Evolutionary conservation across 495 filamentous ascomycete genomes (phyloP).

Genomic region (Astrocystis sublimbata): DNA sequence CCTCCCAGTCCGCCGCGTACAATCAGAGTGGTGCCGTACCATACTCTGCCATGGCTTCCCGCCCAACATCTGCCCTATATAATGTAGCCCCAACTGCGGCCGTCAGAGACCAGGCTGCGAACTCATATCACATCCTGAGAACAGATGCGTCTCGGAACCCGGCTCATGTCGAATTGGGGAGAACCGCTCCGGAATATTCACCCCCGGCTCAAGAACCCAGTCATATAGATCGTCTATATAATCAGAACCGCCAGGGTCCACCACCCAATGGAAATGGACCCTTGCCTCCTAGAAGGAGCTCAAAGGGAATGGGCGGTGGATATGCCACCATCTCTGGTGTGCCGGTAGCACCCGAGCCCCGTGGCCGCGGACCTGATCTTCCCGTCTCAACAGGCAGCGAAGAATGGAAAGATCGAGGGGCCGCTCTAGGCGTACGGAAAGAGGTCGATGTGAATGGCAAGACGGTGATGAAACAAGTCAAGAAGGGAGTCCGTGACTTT

Average conservation of each 20-base stretch:
- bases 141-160: constrained; percentile 67
- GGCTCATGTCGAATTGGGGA: constrained; percentile 52
- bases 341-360: constrained; percentile 38
- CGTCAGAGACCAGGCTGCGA: constrained; percentile 39
- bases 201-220: constrained; percentile 69
- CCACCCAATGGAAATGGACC: constrained; percentile 57
- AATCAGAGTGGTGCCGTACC: constrained; percentile 28
- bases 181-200: constrained; percentile 61
- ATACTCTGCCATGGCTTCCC: constrained; percentile 36
- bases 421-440: constrained; percentile 73
- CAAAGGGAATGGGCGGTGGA: constrained; percentile 58
- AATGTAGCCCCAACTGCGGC: constrained; percentile 33
- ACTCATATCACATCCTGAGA: constrained; percentile 55
- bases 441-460: constrained; percentile 83
- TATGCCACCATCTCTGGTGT: constrained; percentile 44
- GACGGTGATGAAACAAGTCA: constrained; percentile 77
- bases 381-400: constrained; percentile 72
- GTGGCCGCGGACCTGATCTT: constrained; percentile 62
- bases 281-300: constrained; percentile 67
- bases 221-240: constrained; percentile 68
- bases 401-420: constrained; percentile 94
- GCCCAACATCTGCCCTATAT: constrained; percentile 60
- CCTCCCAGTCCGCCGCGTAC: constrained; percentile 22
- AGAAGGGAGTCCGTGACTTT: constrained; percentile 98
- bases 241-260: constrained; percentile 50